These are phyloP conservation scores for Magnusiomyces paraingens DNA, from an alignment of 1,139 yeast species.

Conservation along the genomic window DNA sequence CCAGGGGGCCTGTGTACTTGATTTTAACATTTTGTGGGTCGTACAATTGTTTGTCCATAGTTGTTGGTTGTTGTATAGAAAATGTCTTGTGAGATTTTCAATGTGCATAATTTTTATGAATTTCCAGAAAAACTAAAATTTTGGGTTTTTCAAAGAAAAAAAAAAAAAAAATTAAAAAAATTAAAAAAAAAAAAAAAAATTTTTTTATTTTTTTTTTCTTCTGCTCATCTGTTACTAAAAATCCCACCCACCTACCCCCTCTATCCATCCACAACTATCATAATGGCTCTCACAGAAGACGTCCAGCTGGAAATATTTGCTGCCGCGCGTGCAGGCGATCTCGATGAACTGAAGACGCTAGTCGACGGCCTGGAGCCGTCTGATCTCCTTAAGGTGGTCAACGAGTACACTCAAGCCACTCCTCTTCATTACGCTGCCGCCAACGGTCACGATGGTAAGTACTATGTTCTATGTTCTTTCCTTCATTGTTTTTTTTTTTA, in stretches of 20 bases:
- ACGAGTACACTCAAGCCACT: slow-evolving; percentile 60
- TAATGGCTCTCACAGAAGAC: slow-evolving; percentile 40
- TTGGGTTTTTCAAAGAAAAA: not conserved
- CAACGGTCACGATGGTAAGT: slow-evolving; percentile 59
- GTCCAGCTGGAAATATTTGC: slow-evolving; percentile 75
- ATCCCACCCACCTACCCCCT: not conserved
- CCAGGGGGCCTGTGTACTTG: slow-evolving; percentile 12
- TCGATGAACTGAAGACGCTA: slow-evolving; percentile 62
- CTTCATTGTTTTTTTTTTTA: too few species aligned
- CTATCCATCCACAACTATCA: not conserved
- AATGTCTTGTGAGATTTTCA: too few species aligned
- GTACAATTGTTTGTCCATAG: not conserved
- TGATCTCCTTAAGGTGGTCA: slow-evolving; percentile 41
- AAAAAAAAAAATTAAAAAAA: not conserved
- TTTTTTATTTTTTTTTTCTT: slow-evolving; percentile 4
- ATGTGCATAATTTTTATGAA: too few species aligned
- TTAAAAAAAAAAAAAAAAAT: not conserved
- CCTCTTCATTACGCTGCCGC: slow-evolving; percentile 94
- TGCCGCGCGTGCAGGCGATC: slow-evolving; percentile 83
- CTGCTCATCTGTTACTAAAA: not conserved
- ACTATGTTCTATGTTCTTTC: too few species aligned
- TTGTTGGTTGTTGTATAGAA: too few species aligned
- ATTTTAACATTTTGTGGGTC: slow-evolving; percentile 4
- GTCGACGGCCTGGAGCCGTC: slow-evolving; percentile 37
- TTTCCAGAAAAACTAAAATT: not conserved